Base-by-base conservation (phyloP, 2,329 filamentous ascomycete species). In the Trichoderma sp. region DNA sequence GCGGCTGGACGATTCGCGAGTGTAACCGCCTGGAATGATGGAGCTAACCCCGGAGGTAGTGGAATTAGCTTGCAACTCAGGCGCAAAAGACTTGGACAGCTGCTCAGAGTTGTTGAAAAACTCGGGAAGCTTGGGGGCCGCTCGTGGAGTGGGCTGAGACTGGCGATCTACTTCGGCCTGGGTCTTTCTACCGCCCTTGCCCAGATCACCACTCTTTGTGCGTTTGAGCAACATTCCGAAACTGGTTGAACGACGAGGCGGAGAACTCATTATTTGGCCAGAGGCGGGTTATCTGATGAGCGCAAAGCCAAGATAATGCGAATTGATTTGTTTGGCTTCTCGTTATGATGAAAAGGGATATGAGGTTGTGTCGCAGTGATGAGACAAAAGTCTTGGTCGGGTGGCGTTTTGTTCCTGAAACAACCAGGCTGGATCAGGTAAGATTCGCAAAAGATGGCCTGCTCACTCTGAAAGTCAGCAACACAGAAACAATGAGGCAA, bases 201-300 rank as follows among this genome's bases (percentile, higher is more conserved):
- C 85, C 69, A 91, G 78, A 72, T 92, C 89, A 70, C 86, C 86
- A 69, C 89, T 91, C 77, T 91, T 92, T 77, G 86, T 87, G 74
- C 90, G 87, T 79, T 89, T 86, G 72, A 92, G 85, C 76, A 92
- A 86, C 80, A 86, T 86, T 75, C 84, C 83, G 80, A 87, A 81
- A 75, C 82, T 85, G 73, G 84, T 75, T 69, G 77, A 78, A 72
- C 75, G 78, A 73, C 75, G 78, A 73, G 76, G 74, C 67, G 56
- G 68, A 35, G 73, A 70, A 74, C 73, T 78, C 75, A 78, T 79
- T 56, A 24, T 69, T 43, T 56, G 24, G n/a, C 35, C 37, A 29
- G 55, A 21, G 64, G 43, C 21, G 24, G 29, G 29, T 52, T 59
- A 43, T 43, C n/a, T 40, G 55, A 47, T 49, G 43, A 67, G 11